phyloP scores from a whole-genome alignment of 176 grass and related monocot genomes.

The Areca catechu region DNA sequence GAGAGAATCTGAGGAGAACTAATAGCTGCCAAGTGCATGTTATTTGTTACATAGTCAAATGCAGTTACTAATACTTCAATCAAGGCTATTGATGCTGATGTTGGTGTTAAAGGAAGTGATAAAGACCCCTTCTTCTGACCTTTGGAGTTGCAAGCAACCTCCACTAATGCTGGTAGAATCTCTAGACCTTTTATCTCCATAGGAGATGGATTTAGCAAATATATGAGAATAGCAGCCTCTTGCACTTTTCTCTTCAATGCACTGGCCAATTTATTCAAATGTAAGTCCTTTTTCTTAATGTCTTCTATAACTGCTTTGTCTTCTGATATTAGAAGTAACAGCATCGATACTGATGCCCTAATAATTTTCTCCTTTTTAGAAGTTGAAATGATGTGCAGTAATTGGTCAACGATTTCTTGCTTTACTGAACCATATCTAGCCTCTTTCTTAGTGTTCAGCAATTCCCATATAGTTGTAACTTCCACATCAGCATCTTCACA shows the following conservation, averaged over 20 bases:
- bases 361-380: slow-evolving; percentile 75
- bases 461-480: slow-evolving; percentile 74
- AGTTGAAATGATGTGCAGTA: slow-evolving; percentile 64
- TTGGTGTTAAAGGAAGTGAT: slow-evolving; percentile 57
- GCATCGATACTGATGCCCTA: slow-evolving; percentile 61
- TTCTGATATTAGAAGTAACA: slow-evolving; percentile 85
- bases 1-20: slow-evolving; percentile 71
- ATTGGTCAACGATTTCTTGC: slow-evolving; percentile 79
- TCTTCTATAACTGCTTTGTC: slow-evolving; percentile 82
- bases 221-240: slow-evolving; percentile 89
- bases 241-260: slow-evolving; percentile 86
- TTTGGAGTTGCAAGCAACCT: slow-evolving; percentile 66
- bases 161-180: slow-evolving; percentile 73
- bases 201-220: slow-evolving; percentile 86
- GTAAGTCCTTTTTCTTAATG: slow-evolving; percentile 71
- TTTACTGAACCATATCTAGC: slow-evolving; percentile 38
- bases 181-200: slow-evolving; percentile 78
- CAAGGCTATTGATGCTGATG: slow-evolving; percentile 89
- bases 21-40: slow-evolving; percentile 77
- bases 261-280: slow-evolving; percentile 63
- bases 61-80: slow-evolving; percentile 94
- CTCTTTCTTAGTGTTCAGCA: slow-evolving; percentile 53
- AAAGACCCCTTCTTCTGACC: slow-evolving; percentile 32
- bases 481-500: slow-evolving; percentile 58
- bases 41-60: slow-evolving; percentile 98